Evolutionary conservation across 1,139 yeast genomes (phyloP).

Genomic region (Kurtzmaniella quercitrusa): DNA sequence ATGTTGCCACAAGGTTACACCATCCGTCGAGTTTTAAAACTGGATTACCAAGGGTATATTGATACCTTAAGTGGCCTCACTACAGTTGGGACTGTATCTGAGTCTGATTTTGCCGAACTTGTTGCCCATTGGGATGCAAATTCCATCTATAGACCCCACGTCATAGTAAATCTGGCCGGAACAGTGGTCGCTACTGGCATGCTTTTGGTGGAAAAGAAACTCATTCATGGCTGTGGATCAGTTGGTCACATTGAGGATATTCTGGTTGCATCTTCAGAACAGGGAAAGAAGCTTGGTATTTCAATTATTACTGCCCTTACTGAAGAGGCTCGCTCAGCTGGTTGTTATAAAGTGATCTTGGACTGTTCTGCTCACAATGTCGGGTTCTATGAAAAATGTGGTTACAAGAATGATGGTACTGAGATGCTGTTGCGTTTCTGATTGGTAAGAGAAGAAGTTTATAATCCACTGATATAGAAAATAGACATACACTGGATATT

Average conservation of each 20-base stretch:
- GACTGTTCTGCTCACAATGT: constrained; percentile 84
- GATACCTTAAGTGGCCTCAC: constrained; percentile 55
- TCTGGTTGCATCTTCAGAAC: constrained; percentile 70
- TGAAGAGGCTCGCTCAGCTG: constrained; percentile 51
- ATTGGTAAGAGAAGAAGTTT: constrained; percentile 5
- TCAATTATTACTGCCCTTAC: constrained; percentile 61
- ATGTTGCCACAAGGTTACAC: constrained; percentile 48
- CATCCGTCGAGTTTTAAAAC: constrained; percentile 42
- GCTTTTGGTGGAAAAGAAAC: constrained; percentile 54
- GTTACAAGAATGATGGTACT: constrained; percentile 58
- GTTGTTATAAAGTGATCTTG: constrained; percentile 84
- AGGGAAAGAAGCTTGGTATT: constrained; percentile 79
- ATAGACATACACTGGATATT: neutral
- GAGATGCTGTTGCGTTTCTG: constrained; percentile 55
- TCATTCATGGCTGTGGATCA: constrained; percentile 73
- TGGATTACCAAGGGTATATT: constrained; percentile 50
- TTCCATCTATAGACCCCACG: constrained; percentile 53
- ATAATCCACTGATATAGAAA: neutral
- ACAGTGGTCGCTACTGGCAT: constrained; percentile 48
- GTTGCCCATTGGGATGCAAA: constrained; percentile 47
- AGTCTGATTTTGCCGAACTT: constrained; percentile 37
- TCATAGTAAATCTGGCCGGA: constrained; percentile 48
- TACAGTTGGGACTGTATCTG: constrained; percentile 56
- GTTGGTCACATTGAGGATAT: constrained; percentile 97
- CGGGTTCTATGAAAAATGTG: constrained; percentile 88